Evolutionary conservation across 345 rosid species (phyloP).

Genomic region (Zanthoxylum bungeanum): DNA sequence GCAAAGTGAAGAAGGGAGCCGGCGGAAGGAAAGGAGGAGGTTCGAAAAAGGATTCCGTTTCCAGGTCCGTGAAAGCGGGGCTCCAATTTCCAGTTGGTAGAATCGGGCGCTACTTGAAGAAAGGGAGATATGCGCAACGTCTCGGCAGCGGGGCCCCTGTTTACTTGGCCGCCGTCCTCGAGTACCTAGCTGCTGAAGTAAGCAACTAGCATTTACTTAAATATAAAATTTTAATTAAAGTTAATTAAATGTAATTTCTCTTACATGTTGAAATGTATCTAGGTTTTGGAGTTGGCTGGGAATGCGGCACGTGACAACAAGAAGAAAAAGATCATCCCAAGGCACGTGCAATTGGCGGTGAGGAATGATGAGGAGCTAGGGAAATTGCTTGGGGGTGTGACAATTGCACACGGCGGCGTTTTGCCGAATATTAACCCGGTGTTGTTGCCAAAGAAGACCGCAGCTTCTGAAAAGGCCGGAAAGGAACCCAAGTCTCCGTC

Average conservation of each 20-base stretch:
- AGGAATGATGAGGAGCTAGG: slow-evolving; percentile 36
- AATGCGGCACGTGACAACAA: slow-evolving; percentile 34
- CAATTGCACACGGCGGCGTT: slow-evolving; percentile 28
- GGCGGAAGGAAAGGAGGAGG: slow-evolving; percentile 37
- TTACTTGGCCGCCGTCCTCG: slow-evolving; percentile 37
- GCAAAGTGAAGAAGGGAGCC: slow-evolving; percentile 32
- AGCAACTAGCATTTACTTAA: background rate
- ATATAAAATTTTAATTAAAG: background rate
- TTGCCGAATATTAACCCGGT: slow-evolving; percentile 30
- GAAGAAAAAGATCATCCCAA: slow-evolving; percentile 28
- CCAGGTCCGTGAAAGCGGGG: slow-evolving; percentile 33
- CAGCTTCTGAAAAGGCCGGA: slow-evolving; percentile 1
- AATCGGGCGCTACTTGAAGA: slow-evolving; percentile 35
- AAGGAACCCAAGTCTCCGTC: slow-evolving; percentile 31
- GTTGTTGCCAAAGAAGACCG: slow-evolving; percentile 28
- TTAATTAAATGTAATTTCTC: too few species aligned
- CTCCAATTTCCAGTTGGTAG: slow-evolving; percentile 37
- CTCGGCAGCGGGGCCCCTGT: slow-evolving; percentile 38
- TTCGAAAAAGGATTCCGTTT: slow-evolving; percentile 31
- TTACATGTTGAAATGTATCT: background rate
- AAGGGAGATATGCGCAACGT: slow-evolving; percentile 29
- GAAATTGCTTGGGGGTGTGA: slow-evolving; percentile 25
- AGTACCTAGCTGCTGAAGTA: slow-evolving; percentile 38
- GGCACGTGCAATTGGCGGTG: slow-evolving; percentile 24
- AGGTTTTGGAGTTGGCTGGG: slow-evolving; percentile 31